Conservation (phyloP, 140 eudicot species). For the Bidens hawaiensis region DNA sequence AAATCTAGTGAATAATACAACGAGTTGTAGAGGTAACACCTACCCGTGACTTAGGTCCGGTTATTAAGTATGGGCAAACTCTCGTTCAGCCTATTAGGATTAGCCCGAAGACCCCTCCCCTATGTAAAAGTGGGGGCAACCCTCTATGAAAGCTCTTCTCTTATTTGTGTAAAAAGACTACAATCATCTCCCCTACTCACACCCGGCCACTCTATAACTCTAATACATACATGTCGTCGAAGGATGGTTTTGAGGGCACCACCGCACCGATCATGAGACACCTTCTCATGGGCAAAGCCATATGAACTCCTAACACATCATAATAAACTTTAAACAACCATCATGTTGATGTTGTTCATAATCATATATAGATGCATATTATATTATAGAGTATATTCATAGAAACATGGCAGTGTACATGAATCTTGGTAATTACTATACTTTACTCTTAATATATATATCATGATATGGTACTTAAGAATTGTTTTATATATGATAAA, state of each 20-base stretch:
- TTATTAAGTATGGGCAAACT: too few relatives aligned
- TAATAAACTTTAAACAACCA: not conserved
- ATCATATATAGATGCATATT: not conserved
- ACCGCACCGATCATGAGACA: not conserved
- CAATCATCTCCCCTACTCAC: too few relatives aligned
- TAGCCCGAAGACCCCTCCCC: too few relatives aligned
- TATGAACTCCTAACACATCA: not conserved
- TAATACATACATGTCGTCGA: not conserved
- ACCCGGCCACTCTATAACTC: too few relatives aligned
- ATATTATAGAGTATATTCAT: not conserved
- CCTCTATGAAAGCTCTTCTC: too few relatives aligned
- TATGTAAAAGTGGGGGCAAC: too few relatives aligned
- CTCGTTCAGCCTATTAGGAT: too few relatives aligned
- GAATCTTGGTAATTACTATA: not conserved
- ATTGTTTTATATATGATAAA: not conserved
- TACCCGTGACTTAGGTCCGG: too few relatives aligned
- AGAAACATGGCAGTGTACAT: not conserved
- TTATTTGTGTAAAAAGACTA: too few relatives aligned
- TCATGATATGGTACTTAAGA: not conserved
- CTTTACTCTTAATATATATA: not conserved
- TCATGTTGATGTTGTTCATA: not conserved
- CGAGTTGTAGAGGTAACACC: too few relatives aligned
- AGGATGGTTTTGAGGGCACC: not conserved
- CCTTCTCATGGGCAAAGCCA: not conserved
- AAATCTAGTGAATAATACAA: too few relatives aligned